Conservation (phyloP, 2,329 filamentous ascomycete genomes). For the Dryadomyces sulphureus region DNA sequence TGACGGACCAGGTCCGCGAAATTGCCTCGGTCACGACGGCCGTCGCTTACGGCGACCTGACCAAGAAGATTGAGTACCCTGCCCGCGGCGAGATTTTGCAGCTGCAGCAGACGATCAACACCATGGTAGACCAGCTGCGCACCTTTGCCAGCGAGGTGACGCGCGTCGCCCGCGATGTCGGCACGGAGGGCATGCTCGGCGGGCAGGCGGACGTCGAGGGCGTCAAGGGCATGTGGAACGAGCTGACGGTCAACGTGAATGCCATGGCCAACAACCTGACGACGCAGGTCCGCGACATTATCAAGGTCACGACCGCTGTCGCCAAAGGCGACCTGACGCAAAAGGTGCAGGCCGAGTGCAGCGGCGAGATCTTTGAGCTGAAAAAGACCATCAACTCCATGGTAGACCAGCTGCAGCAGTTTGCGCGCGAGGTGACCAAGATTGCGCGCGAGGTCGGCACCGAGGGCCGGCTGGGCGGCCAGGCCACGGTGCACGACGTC, state of each 20-base stretch:
- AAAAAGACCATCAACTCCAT: slow-evolving; percentile 99
- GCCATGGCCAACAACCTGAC: slow-evolving; percentile 81
- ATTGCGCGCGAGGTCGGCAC: slow-evolving; percentile 94
- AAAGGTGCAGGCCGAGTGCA: slow-evolving; percentile 86
- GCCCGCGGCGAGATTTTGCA: slow-evolving; percentile 72
- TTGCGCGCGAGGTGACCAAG: slow-evolving; percentile 92
- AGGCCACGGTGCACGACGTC: slow-evolving; percentile 90
- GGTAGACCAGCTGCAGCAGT: slow-evolving; percentile 95
- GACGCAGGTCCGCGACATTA: slow-evolving; percentile 88
- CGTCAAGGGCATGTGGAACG: slow-evolving; percentile 81
- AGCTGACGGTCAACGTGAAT: slow-evolving; percentile 73
- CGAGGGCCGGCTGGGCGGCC: slow-evolving; percentile 83
- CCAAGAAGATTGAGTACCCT: slow-evolving; percentile 70
- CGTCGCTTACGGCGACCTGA: slow-evolving; percentile 69
- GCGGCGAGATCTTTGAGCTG: slow-evolving; percentile 82
- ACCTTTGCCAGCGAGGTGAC: slow-evolving; percentile 78
- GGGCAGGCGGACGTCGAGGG: slow-evolving; percentile 73
- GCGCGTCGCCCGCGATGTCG: slow-evolving; percentile 68
- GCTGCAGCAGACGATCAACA: slow-evolving; percentile 75
- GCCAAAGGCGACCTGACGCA: slow-evolving; percentile 84
- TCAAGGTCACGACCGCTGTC: slow-evolving; percentile 59
- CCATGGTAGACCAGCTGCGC: slow-evolving; percentile 74
- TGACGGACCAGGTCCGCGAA: slow-evolving; percentile 73
- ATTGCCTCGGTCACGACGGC: slow-evolving; percentile 75
- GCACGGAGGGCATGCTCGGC: slow-evolving; percentile 69